Evolutionary conservation across 441 rosid genomes (phyloP).

Genomic region (Raphanus hybrid): DNA sequence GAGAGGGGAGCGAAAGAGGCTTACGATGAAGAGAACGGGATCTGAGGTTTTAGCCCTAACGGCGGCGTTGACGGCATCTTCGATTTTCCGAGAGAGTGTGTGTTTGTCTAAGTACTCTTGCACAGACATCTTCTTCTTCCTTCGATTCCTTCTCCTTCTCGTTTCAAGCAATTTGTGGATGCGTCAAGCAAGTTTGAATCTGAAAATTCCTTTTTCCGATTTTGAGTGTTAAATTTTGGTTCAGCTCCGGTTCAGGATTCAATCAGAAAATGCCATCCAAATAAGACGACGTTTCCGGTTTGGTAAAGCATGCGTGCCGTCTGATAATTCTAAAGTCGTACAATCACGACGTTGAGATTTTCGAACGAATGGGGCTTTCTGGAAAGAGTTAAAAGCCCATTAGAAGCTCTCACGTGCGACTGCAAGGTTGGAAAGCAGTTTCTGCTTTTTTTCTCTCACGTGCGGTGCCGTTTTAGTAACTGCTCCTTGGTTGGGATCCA

Average conservation of each 20-base stretch:
- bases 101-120: constrained; percentile 95
- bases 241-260: constrained; percentile 30
- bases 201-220: constrained; percentile 27
- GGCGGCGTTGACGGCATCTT: constrained; percentile 98
- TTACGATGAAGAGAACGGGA: constrained; percentile 96
- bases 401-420: constrained; percentile 31
- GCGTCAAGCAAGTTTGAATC: constrained; percentile 38
- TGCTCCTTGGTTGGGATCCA: constrained; percentile 34
- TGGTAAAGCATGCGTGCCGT: neutral
- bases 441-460: constrained; percentile 25
- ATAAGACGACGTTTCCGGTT: neutral
- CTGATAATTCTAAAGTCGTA: neutral
- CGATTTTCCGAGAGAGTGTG: constrained; percentile 91
- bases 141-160: constrained; percentile 10
- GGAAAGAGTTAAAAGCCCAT: constrained; percentile 16
- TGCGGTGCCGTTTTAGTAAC: constrained; percentile 41
- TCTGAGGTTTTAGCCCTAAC: constrained; percentile 91
- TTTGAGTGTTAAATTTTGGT: neutral
- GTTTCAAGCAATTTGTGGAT: constrained; percentile 2
- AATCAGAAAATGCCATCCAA: neutral
- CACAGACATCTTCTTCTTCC: constrained; percentile 64
- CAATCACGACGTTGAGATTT: constrained; percentile 4
- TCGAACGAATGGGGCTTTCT: neutral
- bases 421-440: constrained; percentile 25
- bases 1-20: constrained; percentile 18